phyloP scores from a whole-genome alignment of 2,329 filamentous ascomycete genomes.

The Simplicillium sp. region DNA sequence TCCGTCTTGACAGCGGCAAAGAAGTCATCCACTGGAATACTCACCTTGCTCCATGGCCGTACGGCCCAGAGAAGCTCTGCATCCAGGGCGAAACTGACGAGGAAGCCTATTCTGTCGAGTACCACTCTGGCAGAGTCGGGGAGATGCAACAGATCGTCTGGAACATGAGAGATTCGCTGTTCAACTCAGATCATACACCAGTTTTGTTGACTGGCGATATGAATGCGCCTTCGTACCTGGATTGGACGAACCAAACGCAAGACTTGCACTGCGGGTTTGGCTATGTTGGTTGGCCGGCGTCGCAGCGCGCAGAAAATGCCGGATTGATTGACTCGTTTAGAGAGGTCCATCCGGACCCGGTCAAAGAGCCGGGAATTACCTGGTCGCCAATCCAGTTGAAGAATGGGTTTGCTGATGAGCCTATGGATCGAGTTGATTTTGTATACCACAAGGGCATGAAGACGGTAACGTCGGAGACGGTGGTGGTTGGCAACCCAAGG shows the following conservation, averaged over 20 bases:
- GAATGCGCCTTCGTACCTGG: constrained; percentile 32
- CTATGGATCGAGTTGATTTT: constrained; percentile 31
- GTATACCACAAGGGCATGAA: constrained; percentile 23
- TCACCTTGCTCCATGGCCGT: constrained; percentile 26
- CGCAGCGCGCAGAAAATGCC: constrained; percentile 17
- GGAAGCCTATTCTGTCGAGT: constrained; percentile 21
- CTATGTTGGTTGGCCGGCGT: constrained; percentile 26
- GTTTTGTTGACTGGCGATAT: constrained; percentile 29
- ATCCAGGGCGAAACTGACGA: constrained; percentile 21
- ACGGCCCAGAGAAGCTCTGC: constrained; percentile 32
- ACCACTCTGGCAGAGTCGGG: constrained; percentile 22
- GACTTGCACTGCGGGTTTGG: constrained; percentile 24
- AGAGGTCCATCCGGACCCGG: constrained; percentile 23
- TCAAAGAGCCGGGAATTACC: constrained; percentile 20
- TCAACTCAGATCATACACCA: constrained; percentile 18
- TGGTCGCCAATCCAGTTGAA: constrained; percentile 28
- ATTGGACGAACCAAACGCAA: constrained; percentile 23
- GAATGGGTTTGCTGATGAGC: constrained; percentile 22
- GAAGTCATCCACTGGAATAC: constrained; percentile 24
- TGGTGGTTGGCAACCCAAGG: constrained; percentile 23
- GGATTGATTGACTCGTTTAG: constrained; percentile 29
- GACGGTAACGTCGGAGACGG: constrained; percentile 17
- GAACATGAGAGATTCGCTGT: constrained; percentile 20
- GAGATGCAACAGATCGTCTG: constrained; percentile 25
- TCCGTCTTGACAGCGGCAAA: constrained; percentile 21